Evolutionary conservation across 176 grass and related monocot species (phyloP), one percentile per base, ranked within the genome.

Genomic region (Zoysia pacifica): DNA sequence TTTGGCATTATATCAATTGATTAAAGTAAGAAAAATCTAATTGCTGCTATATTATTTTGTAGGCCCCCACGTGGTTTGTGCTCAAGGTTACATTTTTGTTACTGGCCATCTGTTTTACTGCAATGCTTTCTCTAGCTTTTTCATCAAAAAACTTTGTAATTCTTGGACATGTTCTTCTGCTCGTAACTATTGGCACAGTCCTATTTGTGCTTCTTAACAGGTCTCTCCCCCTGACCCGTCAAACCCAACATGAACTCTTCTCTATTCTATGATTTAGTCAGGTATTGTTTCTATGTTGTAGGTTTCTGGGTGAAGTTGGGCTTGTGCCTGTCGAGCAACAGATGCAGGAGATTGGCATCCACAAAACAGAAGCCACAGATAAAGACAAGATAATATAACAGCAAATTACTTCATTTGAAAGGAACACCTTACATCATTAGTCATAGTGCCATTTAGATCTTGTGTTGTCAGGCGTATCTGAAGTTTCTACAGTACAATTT

Each of bases 241-340:
- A 2, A 0, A 7, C 49, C 10, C 0, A 6, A 72, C 18, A 7
- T 42, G 50, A 49, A 18, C 10, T 19, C 59, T 71, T 59, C 3
- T 72, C 53, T 28, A 69, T 66, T 48, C 19, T 67, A 54, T 58
- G 50, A 47, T 72, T 77, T 44, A 56, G 11, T 0, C 0, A 44
- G 39, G 44, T 43, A n/a, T 0, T 42, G 48, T 72, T 74, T 82
- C 9, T 55, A 51, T 72, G 14, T 49, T 86, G 7, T 62, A 98
- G 95, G 82, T 98, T 94, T 83, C 88, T 98, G 6, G 95, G 87
- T 79, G 87, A 98, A 72, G 94, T 90, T 19, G 95, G 95, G 62
- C 73, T 94, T 13, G 95, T 94, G 41, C 81, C 95, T 4, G 83
- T 98, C 39, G 95, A 98, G 67, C 89, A 91, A 67, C 95, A 98